A percentile compares a stretch with the other conserved stretches of the same genome.
Conservation (phyloP, 768 basidiomycete species). For the Amylocystis lapponica region DNA sequence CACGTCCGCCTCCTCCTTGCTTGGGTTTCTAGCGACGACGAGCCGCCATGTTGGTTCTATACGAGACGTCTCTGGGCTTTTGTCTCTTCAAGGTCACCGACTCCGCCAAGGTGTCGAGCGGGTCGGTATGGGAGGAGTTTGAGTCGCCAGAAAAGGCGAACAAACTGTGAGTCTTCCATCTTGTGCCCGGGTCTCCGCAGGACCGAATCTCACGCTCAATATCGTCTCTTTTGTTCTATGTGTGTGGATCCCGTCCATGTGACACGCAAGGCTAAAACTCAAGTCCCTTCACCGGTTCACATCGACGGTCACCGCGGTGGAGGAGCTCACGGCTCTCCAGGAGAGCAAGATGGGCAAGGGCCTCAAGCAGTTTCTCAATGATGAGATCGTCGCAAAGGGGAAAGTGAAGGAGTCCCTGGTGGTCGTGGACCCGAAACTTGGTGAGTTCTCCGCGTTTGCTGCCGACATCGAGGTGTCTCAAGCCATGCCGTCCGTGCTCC, state of each 20-base stretch:
- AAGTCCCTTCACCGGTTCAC: conserved; percentile 95
- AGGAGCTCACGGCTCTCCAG: conserved; percentile 91
- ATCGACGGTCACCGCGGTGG: conserved; percentile 93
- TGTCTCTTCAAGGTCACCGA: conserved; percentile 96
- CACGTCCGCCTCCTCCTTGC: too few relatives aligned
- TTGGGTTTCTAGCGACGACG: too few relatives aligned
- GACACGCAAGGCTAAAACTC: conserved; percentile 82
- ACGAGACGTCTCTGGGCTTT: conserved; percentile 95
- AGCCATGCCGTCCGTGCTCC: conserved; percentile 4
- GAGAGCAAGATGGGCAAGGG: conserved; percentile 91
- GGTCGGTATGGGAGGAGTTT: conserved; percentile 89
- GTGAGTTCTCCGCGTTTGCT: conserved; percentile 37
- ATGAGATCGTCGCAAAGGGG: conserved; percentile 81
- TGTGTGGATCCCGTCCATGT: too few relatives aligned
- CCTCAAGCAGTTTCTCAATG: conserved; percentile 88
- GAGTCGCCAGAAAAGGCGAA: conserved; percentile 88
- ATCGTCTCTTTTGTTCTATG: conserved; percentile 5
- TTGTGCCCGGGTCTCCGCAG: conserved; percentile 1
- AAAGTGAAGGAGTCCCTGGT: conserved; percentile 82
- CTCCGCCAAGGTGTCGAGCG: conserved; percentile 79
- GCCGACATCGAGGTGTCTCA: background rate
- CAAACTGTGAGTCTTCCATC: conserved; percentile 74
- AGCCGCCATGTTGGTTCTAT: conserved; percentile 82
- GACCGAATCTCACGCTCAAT: conserved; percentile 8
- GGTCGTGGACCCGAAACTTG: conserved; percentile 87